Base-by-base conservation (phyloP, 176 grass and related monocot genomes). In the Ensete ventricosum region DNA sequence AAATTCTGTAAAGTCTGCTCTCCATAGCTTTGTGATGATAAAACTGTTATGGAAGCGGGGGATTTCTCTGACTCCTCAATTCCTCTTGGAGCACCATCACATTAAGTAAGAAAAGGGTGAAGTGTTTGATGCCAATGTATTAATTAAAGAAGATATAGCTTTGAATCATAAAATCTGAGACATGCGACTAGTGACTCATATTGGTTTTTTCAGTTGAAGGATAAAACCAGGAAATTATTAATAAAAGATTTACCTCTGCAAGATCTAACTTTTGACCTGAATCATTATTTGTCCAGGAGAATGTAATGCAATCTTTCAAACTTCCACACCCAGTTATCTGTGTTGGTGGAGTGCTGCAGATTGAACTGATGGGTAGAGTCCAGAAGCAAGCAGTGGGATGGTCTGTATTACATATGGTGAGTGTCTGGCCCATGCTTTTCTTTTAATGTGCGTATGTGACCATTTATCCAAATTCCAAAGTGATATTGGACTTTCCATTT, bases 401-500 rank as follows among this genome's bases (percentile, higher is more conserved):
- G 87, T 83, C 78, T 34, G 55, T 96, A 87, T 69, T 96, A 96
- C 80, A 96, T 96, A 68, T 91, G 92, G 88, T 92, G 75, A 89
- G 84, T 25, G 20, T 77, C 53, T 77, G 21, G 17, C 24, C 14
- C 27, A 16, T 67, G 11, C 10, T 8, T 20, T 7, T 60, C 3
- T 60, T 20, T 43, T 43, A 6, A 43, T 43, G 34, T 43, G 34
- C 4, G 34, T 29, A 2, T 43, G 34, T 43, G 16, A 60, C 17
- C 4, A 60, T 60, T 19, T 60, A 60, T 60, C 17, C 57, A 60
- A 8, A 60, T 21, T 60, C 17, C 57, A 60, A n/a, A 60, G 17
- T 19, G n/a, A 3, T 8, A n/a, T 3, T 20, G 14, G 16, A 60
- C 57, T 60, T 60, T 19, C 57, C n/a, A 19, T 19, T 60, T 4